Evolutionary conservation across 495 filamentous ascomycete genomes (phyloP).

Genomic region (Pyronema omphalodes): DNA sequence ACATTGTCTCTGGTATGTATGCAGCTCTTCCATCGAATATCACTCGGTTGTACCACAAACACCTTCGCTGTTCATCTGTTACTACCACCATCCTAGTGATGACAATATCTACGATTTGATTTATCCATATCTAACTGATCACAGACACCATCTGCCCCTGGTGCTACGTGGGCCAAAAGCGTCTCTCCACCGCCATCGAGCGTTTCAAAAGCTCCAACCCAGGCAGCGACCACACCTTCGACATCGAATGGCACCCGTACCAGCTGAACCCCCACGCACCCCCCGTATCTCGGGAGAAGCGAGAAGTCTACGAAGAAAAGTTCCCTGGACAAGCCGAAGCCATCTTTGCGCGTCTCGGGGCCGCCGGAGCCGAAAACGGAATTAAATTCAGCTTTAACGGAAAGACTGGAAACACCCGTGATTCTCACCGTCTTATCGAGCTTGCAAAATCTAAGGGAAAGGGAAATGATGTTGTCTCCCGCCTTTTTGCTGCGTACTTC

Average conservation of each 20-base stretch:
- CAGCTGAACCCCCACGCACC: conserved; percentile 56
- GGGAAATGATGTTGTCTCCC: conserved; percentile 38
- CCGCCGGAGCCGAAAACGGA: conserved; percentile 41
- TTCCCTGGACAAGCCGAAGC: conserved; percentile 41
- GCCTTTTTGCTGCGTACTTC: conserved; percentile 56
- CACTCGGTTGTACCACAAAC: neutral
- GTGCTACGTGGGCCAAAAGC: conserved; percentile 74
- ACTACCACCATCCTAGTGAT: too few relatives aligned
- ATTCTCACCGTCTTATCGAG: conserved; percentile 58
- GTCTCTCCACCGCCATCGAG: conserved; percentile 49
- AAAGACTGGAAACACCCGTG: conserved; percentile 56
- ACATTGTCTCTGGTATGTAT: conserved; percentile 36
- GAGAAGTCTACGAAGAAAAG: conserved; percentile 32
- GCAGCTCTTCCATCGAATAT: neutral
- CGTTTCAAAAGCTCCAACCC: conserved; percentile 22
- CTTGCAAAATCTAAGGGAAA: conserved; percentile 40
- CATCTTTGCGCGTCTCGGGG: conserved; percentile 39
- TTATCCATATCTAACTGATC: too few relatives aligned
- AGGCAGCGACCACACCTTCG: conserved; percentile 10
- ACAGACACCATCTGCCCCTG: conserved; percentile 64
- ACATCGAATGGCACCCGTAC: conserved; percentile 52
- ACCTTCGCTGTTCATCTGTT: neutral
- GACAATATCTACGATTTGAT: too few relatives aligned
- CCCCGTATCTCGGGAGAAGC: conserved; percentile 38
- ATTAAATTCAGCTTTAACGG: conserved; percentile 58